Percentiles rank a stretch among this genome's conserved stretches.
Conservation (phyloP, 352 stramenopile genomes). For the Phytopythium boreale region DNA sequence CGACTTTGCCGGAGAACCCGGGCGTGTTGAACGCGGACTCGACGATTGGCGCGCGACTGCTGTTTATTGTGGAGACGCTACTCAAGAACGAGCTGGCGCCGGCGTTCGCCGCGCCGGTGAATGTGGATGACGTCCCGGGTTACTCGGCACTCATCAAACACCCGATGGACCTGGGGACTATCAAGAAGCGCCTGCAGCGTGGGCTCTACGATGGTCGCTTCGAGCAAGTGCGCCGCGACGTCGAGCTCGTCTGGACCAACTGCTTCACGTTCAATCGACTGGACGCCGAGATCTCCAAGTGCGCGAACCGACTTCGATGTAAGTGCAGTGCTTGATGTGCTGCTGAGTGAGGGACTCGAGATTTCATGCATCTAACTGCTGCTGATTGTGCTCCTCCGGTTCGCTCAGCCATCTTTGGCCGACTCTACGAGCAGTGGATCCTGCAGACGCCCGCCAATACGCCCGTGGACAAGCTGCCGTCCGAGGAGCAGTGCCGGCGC, state of each 20-base stretch:
- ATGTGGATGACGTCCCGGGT: slow-evolving; percentile 59
- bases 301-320: slow-evolving; percentile 75
- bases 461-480: slow-evolving; percentile 42
- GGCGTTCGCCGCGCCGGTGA: slow-evolving; percentile 69
- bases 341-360: neutral
- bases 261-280: slow-evolving; percentile 84
- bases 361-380: neutral
- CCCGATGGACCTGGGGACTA: slow-evolving; percentile 92
- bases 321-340: slow-evolving; percentile 19
- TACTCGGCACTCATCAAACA: slow-evolving; percentile 69
- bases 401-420: slow-evolving; percentile 83
- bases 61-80: slow-evolving; percentile 59
- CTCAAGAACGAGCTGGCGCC: slow-evolving; percentile 62
- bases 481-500: slow-evolving; percentile 66
- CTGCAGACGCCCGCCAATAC: slow-evolving; percentile 49
- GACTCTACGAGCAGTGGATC: slow-evolving; percentile 79
- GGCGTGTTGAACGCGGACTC: slow-evolving; percentile 32
- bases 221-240: slow-evolving; percentile 53
- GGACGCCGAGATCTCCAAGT: slow-evolving; percentile 78
- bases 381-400: slow-evolving; percentile 13
- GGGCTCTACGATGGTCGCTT: slow-evolving; percentile 62
- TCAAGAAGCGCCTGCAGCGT: slow-evolving; percentile 69
- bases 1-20: slow-evolving; percentile 30
- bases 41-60: slow-evolving; percentile 49
- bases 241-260: slow-evolving; percentile 82